Evolutionary conservation across 768 basidiomycete genomes (phyloP), one percentile per base, ranked within the genome.

Genomic region (Suillus subalutaceus): DNA sequence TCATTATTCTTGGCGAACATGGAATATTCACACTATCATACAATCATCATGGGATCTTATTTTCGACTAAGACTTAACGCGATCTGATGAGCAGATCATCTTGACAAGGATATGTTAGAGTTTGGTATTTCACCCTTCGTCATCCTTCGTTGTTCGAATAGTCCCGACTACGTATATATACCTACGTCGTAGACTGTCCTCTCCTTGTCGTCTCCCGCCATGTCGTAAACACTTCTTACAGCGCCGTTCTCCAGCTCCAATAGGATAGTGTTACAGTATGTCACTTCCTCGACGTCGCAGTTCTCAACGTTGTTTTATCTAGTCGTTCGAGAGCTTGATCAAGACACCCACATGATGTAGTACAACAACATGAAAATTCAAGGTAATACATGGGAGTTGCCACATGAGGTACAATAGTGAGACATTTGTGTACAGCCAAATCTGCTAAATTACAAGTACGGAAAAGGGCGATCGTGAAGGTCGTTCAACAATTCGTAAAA

Each of bases 401-500:
- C 26, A 43, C 41, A 60, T 18, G 23, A 26, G 26, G 16, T 59
- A 59, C 16, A 26, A 18, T 60, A 60, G 58, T 43, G 58, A 43
- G 58, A 60, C 5, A 60, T 18, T 59, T 60, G 16, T 43, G 58
- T 60, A 41, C 40, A 60, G 38, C 26, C 26, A 32, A 30, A 43
- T 60, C 41, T 43, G 59, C 20, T 32, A 60, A 32, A 43, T 41
- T 60, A 43, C 41, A 43, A 20, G 59, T 43, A 32, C 18, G 18
- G 58, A 59, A 23, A 30, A 32, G 40, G 59, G 59, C 7, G 41
- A 60, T 43, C 41, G 59, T 60, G 26, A 43, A 60, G 30, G 59
- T 43, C 26, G 43, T 56, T 37, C 23, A 63, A 64, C 58, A 62
- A 69, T 41, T 67, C 59, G 71, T 67, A 63, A 66, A 64, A 67